Evolutionary conservation across 2,329 filamentous ascomycete genomes (phyloP).

Genomic region (Aurifilum marmelostoma): DNA sequence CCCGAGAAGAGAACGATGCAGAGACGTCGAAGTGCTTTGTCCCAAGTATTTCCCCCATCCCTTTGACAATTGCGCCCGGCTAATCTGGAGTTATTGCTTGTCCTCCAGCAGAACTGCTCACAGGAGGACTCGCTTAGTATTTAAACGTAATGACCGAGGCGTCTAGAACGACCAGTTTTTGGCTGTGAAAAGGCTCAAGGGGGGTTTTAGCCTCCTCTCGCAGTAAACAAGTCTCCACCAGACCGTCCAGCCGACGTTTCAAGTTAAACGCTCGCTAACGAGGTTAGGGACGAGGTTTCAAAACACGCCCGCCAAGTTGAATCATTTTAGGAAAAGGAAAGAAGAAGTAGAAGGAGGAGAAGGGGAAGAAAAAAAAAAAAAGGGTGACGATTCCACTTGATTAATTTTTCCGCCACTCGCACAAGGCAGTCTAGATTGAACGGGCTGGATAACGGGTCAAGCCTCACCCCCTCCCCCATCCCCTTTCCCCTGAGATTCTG

Average conservation of each 20-base stretch:
- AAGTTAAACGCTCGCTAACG: neutral
- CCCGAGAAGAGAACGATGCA: too few relatives aligned
- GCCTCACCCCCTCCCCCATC: too few relatives aligned
- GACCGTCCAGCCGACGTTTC: slow-evolving; percentile 1
- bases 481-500: neutral
- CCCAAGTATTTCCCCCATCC: too few relatives aligned
- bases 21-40: too few relatives aligned
- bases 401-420: slow-evolving; percentile 9
- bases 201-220: neutral
- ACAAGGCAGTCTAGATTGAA: neutral
- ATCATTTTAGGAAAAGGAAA: too few relatives aligned
- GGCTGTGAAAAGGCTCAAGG: neutral
- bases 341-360: too few relatives aligned
- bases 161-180: neutral
- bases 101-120: neutral
- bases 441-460: neutral
- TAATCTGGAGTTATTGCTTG: too few relatives aligned
- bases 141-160: neutral
- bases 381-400: neutral
- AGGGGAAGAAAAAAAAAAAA: neutral
- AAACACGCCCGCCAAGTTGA: neutral
- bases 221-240: neutral
- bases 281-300: slow-evolving; percentile 4
- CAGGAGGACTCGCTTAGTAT: neutral
- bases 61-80: neutral